Conservation (phyloP, 257 asterid genomes). For the Knoxia roxburghii region DNA sequence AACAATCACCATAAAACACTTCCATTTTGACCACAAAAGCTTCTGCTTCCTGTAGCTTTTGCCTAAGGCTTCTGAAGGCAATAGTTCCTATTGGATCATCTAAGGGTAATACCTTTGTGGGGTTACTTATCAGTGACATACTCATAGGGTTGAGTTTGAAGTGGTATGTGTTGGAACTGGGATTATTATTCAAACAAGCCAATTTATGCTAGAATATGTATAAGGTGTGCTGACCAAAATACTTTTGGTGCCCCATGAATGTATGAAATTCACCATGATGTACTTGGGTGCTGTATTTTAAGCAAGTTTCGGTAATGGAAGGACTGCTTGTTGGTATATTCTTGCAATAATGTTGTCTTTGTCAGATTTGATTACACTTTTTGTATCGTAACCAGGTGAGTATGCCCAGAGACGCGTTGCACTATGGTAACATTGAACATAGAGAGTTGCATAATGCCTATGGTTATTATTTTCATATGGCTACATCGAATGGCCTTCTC, state of each 20-base stretch:
- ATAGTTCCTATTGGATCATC: neutral
- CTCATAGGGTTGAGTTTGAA: neutral
- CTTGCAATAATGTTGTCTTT: neutral
- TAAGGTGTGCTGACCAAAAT: neutral
- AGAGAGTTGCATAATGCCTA: constrained; percentile 93
- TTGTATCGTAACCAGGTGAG: constrained; percentile 48
- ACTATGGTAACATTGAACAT: constrained; percentile 80
- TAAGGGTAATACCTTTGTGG: neutral
- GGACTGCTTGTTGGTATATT: neutral
- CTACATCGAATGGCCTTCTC: constrained; percentile 81
- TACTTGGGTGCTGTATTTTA: neutral
- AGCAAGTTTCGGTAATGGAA: neutral
- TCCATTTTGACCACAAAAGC: no score
- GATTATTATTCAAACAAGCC: neutral
- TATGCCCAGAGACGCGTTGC: constrained; percentile 95
- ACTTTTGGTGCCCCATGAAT: neutral
- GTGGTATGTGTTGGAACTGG: neutral
- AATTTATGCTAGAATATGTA: neutral
- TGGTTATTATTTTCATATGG: constrained; percentile 98
- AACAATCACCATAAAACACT: no score
- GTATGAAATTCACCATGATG: neutral
- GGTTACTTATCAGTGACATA: neutral
- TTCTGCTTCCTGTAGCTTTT: no score
- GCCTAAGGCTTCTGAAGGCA: neutral
- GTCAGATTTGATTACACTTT: constrained; percentile 6